Base-by-base conservation (phyloP, 352 stramenopile species). In the Phytopythium kandeliae region DNA sequence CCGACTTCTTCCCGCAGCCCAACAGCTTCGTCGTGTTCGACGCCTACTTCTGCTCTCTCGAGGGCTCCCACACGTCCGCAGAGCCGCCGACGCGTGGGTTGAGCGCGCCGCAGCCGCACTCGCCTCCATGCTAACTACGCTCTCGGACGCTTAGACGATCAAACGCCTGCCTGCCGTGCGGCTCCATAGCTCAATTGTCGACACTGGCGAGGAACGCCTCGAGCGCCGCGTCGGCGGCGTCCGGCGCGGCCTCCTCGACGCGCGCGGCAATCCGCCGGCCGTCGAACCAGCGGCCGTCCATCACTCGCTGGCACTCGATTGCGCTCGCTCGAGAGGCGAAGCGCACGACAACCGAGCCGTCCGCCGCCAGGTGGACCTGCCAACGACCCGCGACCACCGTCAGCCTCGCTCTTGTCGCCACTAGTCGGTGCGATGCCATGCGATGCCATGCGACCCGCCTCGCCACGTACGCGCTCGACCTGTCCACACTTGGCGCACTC, bases 11-110 rank as follows among this genome's bases (percentile, higher is more conserved):
- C 48, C 64, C 62, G 28, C 86, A 96, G 52, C 74, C 82, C 49
- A 96, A 95, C 62, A 82, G 79, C 48, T 96, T 95, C 60, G 81
- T 95, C 24, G 37, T 96, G 17, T 95, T 92, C 48, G 69, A 89
- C 54, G 67, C 46, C 35, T 94, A 75, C 57, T 91, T 94, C 37
- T 24, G 47, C 15, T 36, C 63, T 41, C 26, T 55, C 43, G 30
- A 50, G 47, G 30, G 58, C 45, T 68, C 55, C 60, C 35, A 28
- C 2, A 15, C 15, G 33, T 9, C 35, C 8, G 25, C 16, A 15
- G 1, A 12, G 4, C 8, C 8, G 19, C 10, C 19, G 21, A 44
- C 26, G 28, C 21, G 21, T 9, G 3, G 10, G 8, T 30, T n/a
- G 37, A 44, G 28, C 17, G 38, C 11, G 38, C 37, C 2, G 19